Evolutionary conservation across 1,139 yeast genomes (phyloP), one percentile per base, ranked within the genome.

Genomic region (Candida albicans): DNA sequence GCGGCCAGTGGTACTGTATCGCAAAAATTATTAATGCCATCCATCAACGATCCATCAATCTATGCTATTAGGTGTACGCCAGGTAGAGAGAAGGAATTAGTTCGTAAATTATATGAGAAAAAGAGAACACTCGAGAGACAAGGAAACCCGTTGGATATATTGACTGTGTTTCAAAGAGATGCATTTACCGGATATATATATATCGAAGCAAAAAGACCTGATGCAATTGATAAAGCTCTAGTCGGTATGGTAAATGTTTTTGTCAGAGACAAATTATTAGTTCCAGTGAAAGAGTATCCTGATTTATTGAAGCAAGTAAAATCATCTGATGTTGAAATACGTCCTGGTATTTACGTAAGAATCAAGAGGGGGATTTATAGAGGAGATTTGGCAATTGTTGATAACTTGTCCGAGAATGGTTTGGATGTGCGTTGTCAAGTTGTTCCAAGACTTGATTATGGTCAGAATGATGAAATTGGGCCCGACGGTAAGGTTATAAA

Each of bases 41-140:
- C 97, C 25, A 96, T 93, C 47, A 90, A 91, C 57, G 98, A 95
- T 61, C 98, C 99, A 6, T 84, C 91, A 45, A 89, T 95, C 58
- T 93, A 96, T 86, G 98, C 96, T 57, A 82, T 93, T 39, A 81
- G 97, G 64, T 89, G 96, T 68, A 81, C 95, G 56, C 91, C 89
- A 27, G 98, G 98, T 37, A 83, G 87, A 56, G 99, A 93, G 67
- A 90, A 88, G 64, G 97, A 90, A 44, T 73, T 91, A 51, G 96
- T 95, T 28, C 81, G 91, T 54, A 87, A 86, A 51, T 70, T 93
- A 45, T 75, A 87, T 69, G 90, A 89, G 59, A 90, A 87, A 68
- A 87, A 87, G 64, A 64, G 81, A 49, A 84, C 86, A 42, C 68
- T 87, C 54, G 87, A 87, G 51, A 71, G 81, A 57, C 75, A 79